A percentile compares a stretch with the other conserved stretches of the same genome.
Conservation (phyloP, 306 rosid species). For the Boehmeria nivea region DNA sequence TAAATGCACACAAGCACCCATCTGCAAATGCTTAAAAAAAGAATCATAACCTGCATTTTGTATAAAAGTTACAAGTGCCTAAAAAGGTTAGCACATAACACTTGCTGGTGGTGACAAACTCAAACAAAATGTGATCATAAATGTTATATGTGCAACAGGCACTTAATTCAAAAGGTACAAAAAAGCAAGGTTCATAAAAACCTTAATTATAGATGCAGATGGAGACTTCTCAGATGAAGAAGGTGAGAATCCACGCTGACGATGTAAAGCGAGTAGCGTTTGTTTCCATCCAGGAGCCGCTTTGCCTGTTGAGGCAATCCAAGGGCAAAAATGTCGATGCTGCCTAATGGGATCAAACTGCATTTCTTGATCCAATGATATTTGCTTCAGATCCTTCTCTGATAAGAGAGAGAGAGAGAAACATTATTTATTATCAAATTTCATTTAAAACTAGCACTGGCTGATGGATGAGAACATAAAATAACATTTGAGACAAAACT, state of each 20-base stretch:
- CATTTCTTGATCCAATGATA: slow-evolving; percentile 31
- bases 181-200: slow-evolving; percentile 25
- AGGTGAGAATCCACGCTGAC: slow-evolving; percentile 38
- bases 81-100: too few species aligned
- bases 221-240: slow-evolving; percentile 43
- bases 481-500: neutral
- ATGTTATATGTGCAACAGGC: too few species aligned
- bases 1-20: too few species aligned
- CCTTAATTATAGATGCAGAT: slow-evolving; percentile 54
- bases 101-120: too few species aligned
- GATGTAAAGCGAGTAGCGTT: slow-evolving; percentile 61
- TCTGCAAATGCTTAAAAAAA: too few species aligned
- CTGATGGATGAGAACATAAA: neutral
- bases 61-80: too few species aligned
- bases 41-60: too few species aligned
- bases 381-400: slow-evolving; percentile 43
- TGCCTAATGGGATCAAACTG: slow-evolving; percentile 90
- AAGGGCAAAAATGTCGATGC: slow-evolving; percentile 94
- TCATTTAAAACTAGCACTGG: neutral
- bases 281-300: slow-evolving; percentile 89
- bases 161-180: neutral
- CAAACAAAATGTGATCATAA: too few species aligned
- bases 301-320: slow-evolving; percentile 56
- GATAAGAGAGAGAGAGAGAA: slow-evolving; percentile 21
- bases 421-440: slow-evolving; percentile 1